Evolutionary conservation across 75 land plant genomes (phyloP), one percentile per base, ranked within the genome.

Genomic region (Isoetes taiwanensis): DNA sequence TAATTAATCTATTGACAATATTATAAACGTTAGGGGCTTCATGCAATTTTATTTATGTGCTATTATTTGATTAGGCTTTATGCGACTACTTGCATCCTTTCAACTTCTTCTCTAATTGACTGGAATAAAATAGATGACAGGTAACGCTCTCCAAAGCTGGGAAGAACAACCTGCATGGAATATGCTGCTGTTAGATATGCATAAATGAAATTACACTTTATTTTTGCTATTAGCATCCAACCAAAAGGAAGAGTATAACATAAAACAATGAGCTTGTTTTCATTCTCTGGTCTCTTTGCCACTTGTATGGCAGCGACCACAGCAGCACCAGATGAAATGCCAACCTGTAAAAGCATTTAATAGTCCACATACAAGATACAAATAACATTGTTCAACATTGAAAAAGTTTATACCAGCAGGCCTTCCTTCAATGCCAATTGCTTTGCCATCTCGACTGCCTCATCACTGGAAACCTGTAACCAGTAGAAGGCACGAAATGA

Each of bases 321-420:
- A 2, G 91, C 89, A 54, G 84, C 91, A 37, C 91, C 91, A 37
- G 89, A 86, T 32, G 88, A 86, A 23, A 86, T 86, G 28, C 91
- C 91, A 34, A 85, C 83, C 91, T 84, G 30, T 50, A 65, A 29
- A 41, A 46, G 5, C 8, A 8, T 6, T 46, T 6, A 46, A n/a
- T 6, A 46, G 23, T 37, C 14, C 39, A 9, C 9, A 9, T 37
- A 37, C 9, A 37, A 14, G 14, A 37, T 37, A n/a, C n/a, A n/a
- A n/a, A n/a, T n/a, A n/a, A n/a, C n/a, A n/a, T n/a, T n/a, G n/a
- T n/a, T n/a, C n/a, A n/a, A n/a, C n/a, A n/a, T 14, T 34, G 32
- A 21, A 32, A 23, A 12, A 31, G 39, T 33, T 32, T 19, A 67
- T 67, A 84, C 88, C 76, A 84, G 67, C 30, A 84, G 67, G 5